Evolutionary conservation across 495 filamentous ascomycete species (phyloP).

Genomic region (Penicillium cataractarum): DNA sequence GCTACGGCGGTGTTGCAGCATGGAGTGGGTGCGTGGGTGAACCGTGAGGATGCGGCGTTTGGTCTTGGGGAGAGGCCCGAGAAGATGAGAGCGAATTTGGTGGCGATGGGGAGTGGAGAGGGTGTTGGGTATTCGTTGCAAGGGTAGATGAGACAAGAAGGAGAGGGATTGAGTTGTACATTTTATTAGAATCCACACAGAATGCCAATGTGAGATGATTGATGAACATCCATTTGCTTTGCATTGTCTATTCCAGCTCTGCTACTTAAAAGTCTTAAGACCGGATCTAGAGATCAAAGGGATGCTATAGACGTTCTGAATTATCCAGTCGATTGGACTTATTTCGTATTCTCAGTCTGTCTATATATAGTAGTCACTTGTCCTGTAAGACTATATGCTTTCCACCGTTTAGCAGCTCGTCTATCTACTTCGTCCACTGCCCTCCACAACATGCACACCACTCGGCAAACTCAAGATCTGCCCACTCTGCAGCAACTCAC

Average conservation of each 20-base stretch:
- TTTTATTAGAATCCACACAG: no score
- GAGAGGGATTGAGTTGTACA: neutral
- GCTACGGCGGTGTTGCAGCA: constrained; percentile 86
- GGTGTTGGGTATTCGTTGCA: constrained; percentile 61
- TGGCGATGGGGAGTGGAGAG: constrained; percentile 62
- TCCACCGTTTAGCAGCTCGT: neutral
- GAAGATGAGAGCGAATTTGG: constrained; percentile 55
- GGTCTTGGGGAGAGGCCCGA: constrained; percentile 57
- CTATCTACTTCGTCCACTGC: neutral
- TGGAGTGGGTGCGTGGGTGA: constrained; percentile 77
- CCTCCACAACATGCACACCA: constrained; percentile 26
- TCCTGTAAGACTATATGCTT: neutral
- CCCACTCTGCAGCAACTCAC: constrained; percentile 23
- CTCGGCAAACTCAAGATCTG: constrained; percentile 41
- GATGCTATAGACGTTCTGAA: neutral
- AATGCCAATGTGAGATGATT: neutral
- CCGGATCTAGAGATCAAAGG: neutral
- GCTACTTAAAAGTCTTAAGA: neutral
- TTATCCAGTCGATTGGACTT: neutral
- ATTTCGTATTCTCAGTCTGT: neutral
- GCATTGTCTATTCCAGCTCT: neutral
- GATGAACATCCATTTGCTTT: neutral
- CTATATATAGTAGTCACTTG: neutral
- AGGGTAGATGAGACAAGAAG: constrained; percentile 30
- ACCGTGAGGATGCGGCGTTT: constrained; percentile 50